Evolutionary conservation across 2,329 filamentous ascomycete genomes (phyloP), one percentile per base, ranked within the genome.

Genomic region (Cordyceps cateniannulata): DNA sequence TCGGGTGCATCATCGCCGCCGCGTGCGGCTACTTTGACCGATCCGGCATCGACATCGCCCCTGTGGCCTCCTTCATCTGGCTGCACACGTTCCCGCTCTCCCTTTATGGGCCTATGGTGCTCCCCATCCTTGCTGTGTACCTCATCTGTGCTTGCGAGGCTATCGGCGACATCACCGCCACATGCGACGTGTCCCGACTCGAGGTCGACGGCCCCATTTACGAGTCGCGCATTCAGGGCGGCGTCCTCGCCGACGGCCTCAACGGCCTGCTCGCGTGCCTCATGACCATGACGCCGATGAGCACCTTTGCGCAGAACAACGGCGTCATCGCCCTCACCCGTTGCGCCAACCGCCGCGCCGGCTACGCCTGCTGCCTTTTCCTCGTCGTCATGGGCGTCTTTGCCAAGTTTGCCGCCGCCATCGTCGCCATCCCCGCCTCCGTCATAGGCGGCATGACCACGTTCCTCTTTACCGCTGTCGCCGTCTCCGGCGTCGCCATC

Each of bases 281-380:
- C 35, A 89, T 86, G 76, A 93, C 90, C 52, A 89, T 91, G 66
- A 90, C 89, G 0, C 89, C 90, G 32, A 90, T 93, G 84, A 87
- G 85, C 1, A 88, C 86, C 0, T 93, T 93, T 66, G 90, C 90
- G 0, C 89, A 93, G 72, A 93, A 93, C 76, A 93, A 93, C 70
- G 90, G 90, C 40, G 89, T 93, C 56, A 93, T 95, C 63, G 88
- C 90, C 0, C 79, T 95, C 49, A 95, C 90, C 0, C 83, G 89
- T 18, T 93, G 90, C 71, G 90, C 90, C 1, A 93, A 91, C 71
- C 84, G 90, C 59, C 88, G 86, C 51, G 91, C 90, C 5, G 91
- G 91, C 5, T 92, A 91, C 71, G 88, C 86, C 53, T 89, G 86
- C 69, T 91, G 83, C 71, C 79, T 89, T 68, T 92, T 92, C 77